Base-by-base conservation (phyloP, 805 yeast genomes). In the Metschnikowia anglica region DNA sequence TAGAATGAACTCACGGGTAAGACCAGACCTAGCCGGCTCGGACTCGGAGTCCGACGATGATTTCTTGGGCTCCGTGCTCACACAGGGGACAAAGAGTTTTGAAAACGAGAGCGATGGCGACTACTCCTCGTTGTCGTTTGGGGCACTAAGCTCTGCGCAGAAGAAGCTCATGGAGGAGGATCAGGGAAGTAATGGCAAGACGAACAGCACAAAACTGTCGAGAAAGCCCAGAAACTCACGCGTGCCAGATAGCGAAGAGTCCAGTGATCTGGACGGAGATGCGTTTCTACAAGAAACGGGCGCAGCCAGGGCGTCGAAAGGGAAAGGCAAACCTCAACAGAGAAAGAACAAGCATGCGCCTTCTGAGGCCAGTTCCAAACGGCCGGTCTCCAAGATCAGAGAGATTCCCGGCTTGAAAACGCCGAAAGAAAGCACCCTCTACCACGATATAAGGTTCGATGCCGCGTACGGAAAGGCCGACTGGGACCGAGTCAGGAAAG, bases 381-480 rank as follows among this genome's bases (percentile, higher is more conserved):
- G 67, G 50, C 84, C 82, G 13, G 95, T 85, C 0, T 69, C 88
- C 0, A 71, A 73, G 49, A 70, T 88, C 27, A 74, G 98, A 51
- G 80, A 82, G 33, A 81, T 90, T 10, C 91, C 86, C 2, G 93
- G 91, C 0, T 59, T 85, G 34, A 72, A 70, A 37, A 41, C 45
- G 3, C 56, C 63, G 18, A 70, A 62, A 51, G 54, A 62, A 38
- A 54, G 62, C 12, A 70, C 68, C 12, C 63, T 83, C 21, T 83
- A 85, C 59, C 75, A 79, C 37, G 99, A 93, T 66, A 83, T 95
- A 25, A 74, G 99, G 53, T 93, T 93, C 61, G 97, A 93, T 62
- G 77, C 91, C 2, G 89, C 96, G 0, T 80, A 80, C 49, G 98
- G 98, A 44, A 84, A 80, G 54, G 87, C 93, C 1, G 91, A 90